These are phyloP conservation scores for Ogataea wickerhamii DNA, from an alignment of 805 yeast genomes.

Conservation along the genomic window DNA sequence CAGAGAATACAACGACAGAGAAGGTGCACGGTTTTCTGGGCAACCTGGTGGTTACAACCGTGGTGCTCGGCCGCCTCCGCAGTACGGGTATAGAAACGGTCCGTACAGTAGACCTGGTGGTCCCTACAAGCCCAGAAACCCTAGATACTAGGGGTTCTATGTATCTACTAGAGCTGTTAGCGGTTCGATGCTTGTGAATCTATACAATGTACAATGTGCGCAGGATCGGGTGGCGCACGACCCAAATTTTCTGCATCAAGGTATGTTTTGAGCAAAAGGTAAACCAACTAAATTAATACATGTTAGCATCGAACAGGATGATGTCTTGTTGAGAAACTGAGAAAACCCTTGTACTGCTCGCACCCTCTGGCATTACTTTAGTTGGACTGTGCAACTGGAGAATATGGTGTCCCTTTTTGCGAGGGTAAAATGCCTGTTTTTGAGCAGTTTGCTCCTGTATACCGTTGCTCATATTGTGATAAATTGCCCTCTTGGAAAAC, in stretches of 20 bases:
- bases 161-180: too few species aligned
- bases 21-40: background rate
- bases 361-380: too few species aligned
- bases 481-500: slow-evolving; percentile 24
- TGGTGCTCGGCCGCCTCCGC: background rate
- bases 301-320: too few species aligned
- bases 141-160: slow-evolving; percentile 3
- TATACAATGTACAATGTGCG: too few species aligned
- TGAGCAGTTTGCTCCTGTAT: slow-evolving; percentile 15
- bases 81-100: slow-evolving; percentile 6
- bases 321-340: too few species aligned
- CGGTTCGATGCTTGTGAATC: too few species aligned
- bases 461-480: slow-evolving; percentile 18
- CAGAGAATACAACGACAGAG: slow-evolving; percentile 6
- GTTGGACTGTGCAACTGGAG: too few species aligned
- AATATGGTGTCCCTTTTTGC: slow-evolving; percentile 12
- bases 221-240: background rate
- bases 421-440: slow-evolving; percentile 16
- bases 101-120: slow-evolving; percentile 3
- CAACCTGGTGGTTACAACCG: background rate
- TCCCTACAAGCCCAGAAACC: slow-evolving; percentile 6
- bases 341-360: too few species aligned
- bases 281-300: too few species aligned
- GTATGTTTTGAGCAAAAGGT: background rate
- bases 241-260: background rate